Base-by-base conservation (phyloP, 1,284 basidiomycete genomes). In the Rhodotorula sp. region DNA sequence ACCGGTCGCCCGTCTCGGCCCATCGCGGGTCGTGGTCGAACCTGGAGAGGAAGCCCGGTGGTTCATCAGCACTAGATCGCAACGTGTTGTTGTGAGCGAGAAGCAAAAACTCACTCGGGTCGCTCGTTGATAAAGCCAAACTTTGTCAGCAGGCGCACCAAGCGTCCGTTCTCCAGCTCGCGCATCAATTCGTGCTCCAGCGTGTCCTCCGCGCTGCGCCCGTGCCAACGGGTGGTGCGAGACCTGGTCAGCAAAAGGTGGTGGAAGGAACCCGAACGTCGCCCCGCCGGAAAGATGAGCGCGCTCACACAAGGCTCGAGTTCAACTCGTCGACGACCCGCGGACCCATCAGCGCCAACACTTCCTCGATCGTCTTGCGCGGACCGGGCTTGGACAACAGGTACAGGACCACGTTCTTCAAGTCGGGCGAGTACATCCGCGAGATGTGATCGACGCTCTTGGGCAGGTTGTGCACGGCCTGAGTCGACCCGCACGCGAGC, bases 41-140 rank as follows among this genome's bases (percentile, higher is more conserved):
- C 78, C 93, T 94, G 75, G 37, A 42, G 37, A 1, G 20, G 26
- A 54, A 26, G 26, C 15, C n/a, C 6, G n/a, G 20, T 1, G 29
- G 10, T 24, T n/a, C 14, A 30, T 26, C 48, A 37, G 26, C 17
- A 42, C 37, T 42, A 12, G 37, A 42, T 42, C 5, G 5, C 14
- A n/a, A 53, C 26, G 10, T 3, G 53, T 29, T 20, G 4, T 18
- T 33, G 29, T 12, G 30, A 57, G 17, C 8, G 61, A 58, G 24
- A 26, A 44, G n/a, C 30, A 58, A 62, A 15, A 1, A 85, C 90
- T 73, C 78, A 95, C 91, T 98, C 95, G 17, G 95, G 95, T 24
- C 96, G 86, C 80, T 99, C 96, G 81, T 98, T 97, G 83, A 99
- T 97, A 81, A 98, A 98, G 1, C 93, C 92, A 77, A 99, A 90